These are phyloP conservation scores for Litsea cubeba DNA, from an alignment of 164 flowering plant genomes.

Conservation along the genomic window DNA sequence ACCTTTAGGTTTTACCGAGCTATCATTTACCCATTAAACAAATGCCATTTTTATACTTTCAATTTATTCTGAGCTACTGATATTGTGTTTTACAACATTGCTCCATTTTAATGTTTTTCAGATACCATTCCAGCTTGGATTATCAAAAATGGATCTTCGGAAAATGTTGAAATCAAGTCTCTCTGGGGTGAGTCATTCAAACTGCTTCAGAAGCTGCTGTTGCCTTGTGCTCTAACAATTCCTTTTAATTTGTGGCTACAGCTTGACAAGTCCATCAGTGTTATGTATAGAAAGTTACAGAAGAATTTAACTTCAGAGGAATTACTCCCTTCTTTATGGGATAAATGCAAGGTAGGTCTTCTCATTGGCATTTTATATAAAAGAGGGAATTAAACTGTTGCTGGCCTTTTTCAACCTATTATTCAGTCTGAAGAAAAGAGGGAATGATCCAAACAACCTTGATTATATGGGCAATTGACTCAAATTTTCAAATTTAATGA, in stretches of 20 bases:
- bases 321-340: constrained; percentile 92
- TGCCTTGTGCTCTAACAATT: neutral
- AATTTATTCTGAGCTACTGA: neutral
- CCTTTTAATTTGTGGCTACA: constrained; percentile 18
- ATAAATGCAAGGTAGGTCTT: constrained; percentile 85
- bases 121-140: constrained; percentile 95
- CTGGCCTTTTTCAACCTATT: neutral
- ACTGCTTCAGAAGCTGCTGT: neutral
- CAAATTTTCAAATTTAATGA: neutral
- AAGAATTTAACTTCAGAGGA: constrained; percentile 93
- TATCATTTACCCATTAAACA: neutral
- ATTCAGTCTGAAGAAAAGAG: neutral
- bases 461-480: neutral
- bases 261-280: constrained; percentile 79
- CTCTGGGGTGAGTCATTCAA: constrained; percentile 61
- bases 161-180: constrained; percentile 85
- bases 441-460: neutral
- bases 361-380: neutral
- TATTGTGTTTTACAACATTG: neutral
- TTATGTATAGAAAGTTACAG: constrained; percentile 83
- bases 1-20: too few species aligned
- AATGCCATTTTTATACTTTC: neutral
- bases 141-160: constrained; percentile 86
- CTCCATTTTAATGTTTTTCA: constrained; percentile 25
- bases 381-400: neutral